Base-by-base conservation (phyloP, 116 monocot species). In the Iris pallida region DNA sequence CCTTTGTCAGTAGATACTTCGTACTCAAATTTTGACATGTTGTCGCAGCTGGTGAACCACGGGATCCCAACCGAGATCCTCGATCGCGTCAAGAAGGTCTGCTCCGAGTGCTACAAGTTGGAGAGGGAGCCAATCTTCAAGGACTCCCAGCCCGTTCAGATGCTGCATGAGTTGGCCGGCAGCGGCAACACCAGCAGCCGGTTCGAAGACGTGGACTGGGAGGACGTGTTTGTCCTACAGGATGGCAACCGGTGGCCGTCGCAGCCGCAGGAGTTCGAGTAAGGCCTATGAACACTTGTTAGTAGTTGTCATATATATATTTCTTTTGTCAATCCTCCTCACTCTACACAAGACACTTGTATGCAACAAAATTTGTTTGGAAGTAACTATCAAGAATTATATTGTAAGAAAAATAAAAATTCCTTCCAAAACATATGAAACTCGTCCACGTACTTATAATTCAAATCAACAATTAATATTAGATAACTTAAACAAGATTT, bases 181-280 rank as follows among this genome's bases (percentile, higher is more conserved):
- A 12, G 41, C 7, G 82, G 70, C 14, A 61, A 69, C 7, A 6
- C 43, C 5, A 3, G 30, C 4, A 47, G 42, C 42, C 57, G 41
- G 63, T 8, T 82, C 49, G 77, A 82, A 5, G 66, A 77, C 45
- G 41, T 78, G 42, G 82, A 82, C 16, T 82, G 82, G 82, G 82
- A 82, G 44, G 82, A 82, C 53, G 78, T 67, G 6, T 82, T 82
- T 8, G 4, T 65, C 17, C 70, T 82, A 20, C 74, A 71, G 5
- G 82, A 82, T 57, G 30, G 55, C 44, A 77, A 73, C 47, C 65
- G 78, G 19, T 82, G 82, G 82, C 82, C 82, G 44, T 78, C 82
- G 0, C 61, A 70, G 14, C 78, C 82, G 3, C 65, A 63, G 4
- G 61, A 70, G 16, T 82, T 82, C 74, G 74, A 78, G 82, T 77